A percentile compares a stretch with the other conserved stretches of the same genome.
phyloP scores from a whole-genome alignment of 257 asterid species.

The Plectranthus barbatus region DNA sequence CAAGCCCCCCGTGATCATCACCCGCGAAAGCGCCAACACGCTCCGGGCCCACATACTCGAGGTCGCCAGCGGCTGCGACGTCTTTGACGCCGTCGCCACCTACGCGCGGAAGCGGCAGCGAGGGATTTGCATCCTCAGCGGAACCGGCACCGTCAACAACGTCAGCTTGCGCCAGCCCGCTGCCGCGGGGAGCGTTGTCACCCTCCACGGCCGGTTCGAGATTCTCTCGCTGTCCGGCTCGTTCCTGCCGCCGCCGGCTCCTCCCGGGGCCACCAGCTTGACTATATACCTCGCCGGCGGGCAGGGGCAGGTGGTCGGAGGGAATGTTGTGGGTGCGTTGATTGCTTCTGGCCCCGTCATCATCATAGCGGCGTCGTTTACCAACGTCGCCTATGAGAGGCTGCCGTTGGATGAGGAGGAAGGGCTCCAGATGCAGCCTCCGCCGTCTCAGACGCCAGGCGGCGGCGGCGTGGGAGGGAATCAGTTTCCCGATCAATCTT shows the following conservation, averaged over 20 bases:
- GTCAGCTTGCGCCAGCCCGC: conserved; percentile 68
- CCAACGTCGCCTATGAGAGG: conserved; percentile 78
- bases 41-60: conserved; percentile 87
- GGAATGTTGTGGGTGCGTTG: no score
- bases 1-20: no score
- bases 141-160: conserved; percentile 77
- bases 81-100: conserved; percentile 66
- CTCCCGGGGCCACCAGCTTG: conserved; percentile 84
- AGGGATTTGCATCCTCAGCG: conserved; percentile 69
- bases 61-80: conserved; percentile 67
- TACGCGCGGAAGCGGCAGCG: conserved; percentile 67
- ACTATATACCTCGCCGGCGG: conserved; percentile 68
- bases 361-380: conserved; percentile 71
- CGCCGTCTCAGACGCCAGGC: conserved; percentile 28
- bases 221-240: no score
- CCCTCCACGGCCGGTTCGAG: no score
- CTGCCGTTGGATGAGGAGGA: conserved; percentile 80
- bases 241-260: conserved; percentile 85
- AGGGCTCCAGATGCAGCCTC: conserved; percentile 43
- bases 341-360: no score
- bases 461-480: conserved; percentile 14
- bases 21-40: conserved; percentile 89
- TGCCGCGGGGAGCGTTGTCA: conserved; percentile 56
- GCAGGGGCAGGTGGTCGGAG: no score
- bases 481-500: conserved; percentile 50